Base-by-base conservation (phyloP, 169 alveolate genomes). In the Cystoisospora suis region DNA sequence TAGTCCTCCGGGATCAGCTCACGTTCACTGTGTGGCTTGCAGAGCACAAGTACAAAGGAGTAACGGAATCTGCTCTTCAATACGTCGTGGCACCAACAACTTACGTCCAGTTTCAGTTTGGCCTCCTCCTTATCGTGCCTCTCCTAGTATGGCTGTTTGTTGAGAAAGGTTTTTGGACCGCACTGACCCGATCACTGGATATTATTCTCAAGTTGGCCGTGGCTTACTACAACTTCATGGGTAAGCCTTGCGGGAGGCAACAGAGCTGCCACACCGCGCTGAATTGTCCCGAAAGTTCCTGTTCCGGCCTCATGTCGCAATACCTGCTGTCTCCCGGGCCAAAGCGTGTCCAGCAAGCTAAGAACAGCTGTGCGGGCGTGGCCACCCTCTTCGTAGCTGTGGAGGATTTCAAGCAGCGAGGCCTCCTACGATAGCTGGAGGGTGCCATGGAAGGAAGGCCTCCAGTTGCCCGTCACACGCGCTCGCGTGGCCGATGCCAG, bases 61-160 rank as follows among this genome's bases (percentile, higher is more conserved):
- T 86, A 45, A 65, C 83, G 29, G 92, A 88, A 38, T 75, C 83
- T 36, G 92, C 92, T 20, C 89, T 88, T 45, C 85, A 79, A 46
- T 88, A 88, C 44, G 92, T 88, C 58, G 56, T 88, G 61, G 83
- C 92, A 46, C 92, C 92, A 0, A 53, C 92, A 46, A 79, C 92
- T 45, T 88, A 88, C 89, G 75, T 88, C 34, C 92, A 88, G 85
- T 88, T 88, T 77, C 92, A 88, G 85, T 89, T 88, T 9, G 92
- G 92, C 59, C 69, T 88, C 75, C 89, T 88, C 27, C 88, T 88
- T 42, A 75, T 79, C 44, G 69, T 88, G 49, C 92, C 92, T 5
- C 85, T 88, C n/a, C 32, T 88, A 12, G 88, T 86, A 9, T 88
- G 92, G 92, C 92, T 88, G 9, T 79, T 88, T 44, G 56, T 79